Evolutionary conservation across 2,329 filamentous ascomycete species (phyloP).

Genomic region (Trichoderma sp.): DNA sequence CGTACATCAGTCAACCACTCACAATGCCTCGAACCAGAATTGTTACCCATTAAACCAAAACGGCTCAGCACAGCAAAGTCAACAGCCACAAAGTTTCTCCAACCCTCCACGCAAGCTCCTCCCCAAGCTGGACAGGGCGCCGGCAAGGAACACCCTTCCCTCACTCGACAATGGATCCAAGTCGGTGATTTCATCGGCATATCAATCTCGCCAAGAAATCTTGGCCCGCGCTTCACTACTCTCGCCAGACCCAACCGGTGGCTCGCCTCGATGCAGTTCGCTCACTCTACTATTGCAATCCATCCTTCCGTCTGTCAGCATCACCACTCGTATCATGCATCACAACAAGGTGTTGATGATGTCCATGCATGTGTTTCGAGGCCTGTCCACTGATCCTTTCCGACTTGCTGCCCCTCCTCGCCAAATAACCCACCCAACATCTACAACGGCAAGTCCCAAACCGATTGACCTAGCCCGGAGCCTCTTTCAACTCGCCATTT

Average conservation of each 20-base stretch:
- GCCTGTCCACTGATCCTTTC: not conserved
- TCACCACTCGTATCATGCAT: conserved; percentile 12
- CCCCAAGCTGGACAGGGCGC: not conserved
- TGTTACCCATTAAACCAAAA: too few relatives aligned
- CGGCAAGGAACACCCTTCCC: not conserved
- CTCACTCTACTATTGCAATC: not conserved
- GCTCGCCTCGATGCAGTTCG: not conserved
- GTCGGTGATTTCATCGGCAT: not conserved
- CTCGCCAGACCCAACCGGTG: not conserved
- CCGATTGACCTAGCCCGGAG: not conserved
- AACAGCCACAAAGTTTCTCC: too few relatives aligned
- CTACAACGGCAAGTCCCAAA: not conserved
- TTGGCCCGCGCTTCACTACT: not conserved
- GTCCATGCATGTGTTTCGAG: conserved; percentile 14
- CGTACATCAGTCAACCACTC: not conserved
- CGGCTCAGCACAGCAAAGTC: too few relatives aligned
- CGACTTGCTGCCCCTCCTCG: not conserved
- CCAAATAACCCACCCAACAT: not conserved
- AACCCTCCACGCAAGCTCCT: not conserved
- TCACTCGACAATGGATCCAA: not conserved
- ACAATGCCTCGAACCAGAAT: not conserved
- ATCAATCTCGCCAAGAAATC: not conserved
- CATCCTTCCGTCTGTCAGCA: not conserved
- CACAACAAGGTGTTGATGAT: conserved; percentile 3
- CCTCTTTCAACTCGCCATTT: conserved; percentile 6